phyloP scores from a whole-genome alignment of 495 filamentous ascomycete species.

The Penicillium herquei region DNA sequence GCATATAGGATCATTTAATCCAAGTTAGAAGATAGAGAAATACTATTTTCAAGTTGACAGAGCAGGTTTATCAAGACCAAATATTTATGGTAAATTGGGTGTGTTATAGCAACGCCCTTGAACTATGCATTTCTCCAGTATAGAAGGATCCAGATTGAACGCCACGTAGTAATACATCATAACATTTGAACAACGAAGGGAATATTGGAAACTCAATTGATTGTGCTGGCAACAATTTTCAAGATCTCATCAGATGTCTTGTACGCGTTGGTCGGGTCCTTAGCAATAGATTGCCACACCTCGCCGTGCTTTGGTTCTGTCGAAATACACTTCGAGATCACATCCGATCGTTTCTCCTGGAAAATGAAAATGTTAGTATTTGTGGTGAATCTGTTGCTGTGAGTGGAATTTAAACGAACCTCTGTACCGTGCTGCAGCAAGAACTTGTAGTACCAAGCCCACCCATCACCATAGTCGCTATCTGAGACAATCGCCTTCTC shows the following conservation, averaged over 20 bases:
- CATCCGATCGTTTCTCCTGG: constrained; percentile 79
- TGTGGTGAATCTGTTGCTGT: not conserved
- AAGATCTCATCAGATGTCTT: constrained; percentile 77
- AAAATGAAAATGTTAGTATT: constrained; percentile 3
- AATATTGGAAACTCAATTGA: constrained; percentile 16
- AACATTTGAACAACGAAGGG: not conserved
- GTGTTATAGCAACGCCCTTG: not conserved
- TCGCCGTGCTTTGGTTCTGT: constrained; percentile 91
- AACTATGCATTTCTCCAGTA: not conserved
- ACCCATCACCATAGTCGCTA: constrained; percentile 83
- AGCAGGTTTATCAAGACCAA: too few species aligned
- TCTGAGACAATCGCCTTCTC: constrained; percentile 89
- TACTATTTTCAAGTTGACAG: too few species aligned
- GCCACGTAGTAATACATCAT: constrained; percentile 14
- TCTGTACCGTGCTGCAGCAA: constrained; percentile 84
- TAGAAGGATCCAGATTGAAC: constrained; percentile 2
- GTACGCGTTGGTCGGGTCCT: constrained; percentile 76
- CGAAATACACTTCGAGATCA: constrained; percentile 68
- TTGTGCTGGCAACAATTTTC: constrained; percentile 62
- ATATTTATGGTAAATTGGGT: too few species aligned
- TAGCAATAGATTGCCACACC: constrained; percentile 81
- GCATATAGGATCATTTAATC: too few species aligned
- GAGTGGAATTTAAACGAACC: constrained; percentile 26
- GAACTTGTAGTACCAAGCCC: constrained; percentile 99
- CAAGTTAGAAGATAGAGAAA: too few species aligned